Evolutionary conservation across 2,329 filamentous ascomycete genomes (phyloP).

Genomic region (Mycogone perniciosa): DNA sequence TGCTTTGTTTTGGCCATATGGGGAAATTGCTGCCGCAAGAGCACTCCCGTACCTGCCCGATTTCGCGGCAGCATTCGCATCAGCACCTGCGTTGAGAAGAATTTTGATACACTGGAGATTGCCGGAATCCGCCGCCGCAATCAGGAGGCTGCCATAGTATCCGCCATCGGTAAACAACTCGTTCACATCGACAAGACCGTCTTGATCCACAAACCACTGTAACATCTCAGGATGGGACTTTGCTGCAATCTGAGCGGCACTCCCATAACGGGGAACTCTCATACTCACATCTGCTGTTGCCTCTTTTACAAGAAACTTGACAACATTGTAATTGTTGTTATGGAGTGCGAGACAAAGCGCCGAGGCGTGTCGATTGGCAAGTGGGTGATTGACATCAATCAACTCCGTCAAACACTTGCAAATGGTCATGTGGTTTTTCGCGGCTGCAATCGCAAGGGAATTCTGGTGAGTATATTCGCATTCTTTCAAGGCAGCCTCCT

Average conservation of each 20-base stretch:
- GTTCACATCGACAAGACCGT: background rate
- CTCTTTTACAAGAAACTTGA: background rate
- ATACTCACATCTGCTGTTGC: background rate
- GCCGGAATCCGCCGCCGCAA: rapidly evolving
- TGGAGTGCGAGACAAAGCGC: background rate
- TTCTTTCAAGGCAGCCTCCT: background rate
- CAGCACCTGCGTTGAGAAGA: background rate
- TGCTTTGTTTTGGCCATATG: rapidly evolving
- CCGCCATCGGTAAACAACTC: too few species aligned
- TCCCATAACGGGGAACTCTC: rapidly evolving
- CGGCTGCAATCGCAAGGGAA: background rate
- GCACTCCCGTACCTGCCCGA: background rate
- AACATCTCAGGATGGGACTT: rapidly evolving
- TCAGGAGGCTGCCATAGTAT: background rate
- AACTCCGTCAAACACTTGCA: background rate
- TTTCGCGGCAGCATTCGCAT: background rate
- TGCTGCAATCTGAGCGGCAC: background rate
- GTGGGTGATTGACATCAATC: background rate
- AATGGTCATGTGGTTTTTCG: background rate
- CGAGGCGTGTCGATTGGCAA: background rate
- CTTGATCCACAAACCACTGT: background rate
- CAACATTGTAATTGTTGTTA: background rate
- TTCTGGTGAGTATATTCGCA: background rate
- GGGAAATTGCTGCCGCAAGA: background rate
- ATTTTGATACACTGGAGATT: background rate